Evolutionary conservation across 2,329 filamentous ascomycete genomes (phyloP).

Genomic region (Phoma sp.): DNA sequence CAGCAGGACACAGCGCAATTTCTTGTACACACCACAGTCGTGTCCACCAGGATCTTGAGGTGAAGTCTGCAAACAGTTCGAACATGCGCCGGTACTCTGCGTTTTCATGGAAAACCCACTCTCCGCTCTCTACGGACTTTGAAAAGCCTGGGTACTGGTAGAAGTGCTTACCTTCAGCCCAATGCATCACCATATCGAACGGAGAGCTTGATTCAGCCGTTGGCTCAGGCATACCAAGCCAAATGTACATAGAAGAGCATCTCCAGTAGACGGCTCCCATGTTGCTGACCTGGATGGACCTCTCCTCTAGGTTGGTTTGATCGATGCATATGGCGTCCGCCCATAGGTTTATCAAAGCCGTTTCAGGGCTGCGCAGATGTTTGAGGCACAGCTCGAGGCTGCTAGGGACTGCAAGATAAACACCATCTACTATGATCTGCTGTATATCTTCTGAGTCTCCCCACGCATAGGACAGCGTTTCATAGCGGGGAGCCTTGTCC

Average conservation of each 20-base stretch:
- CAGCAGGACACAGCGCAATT: not conserved
- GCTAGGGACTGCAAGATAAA: not conserved
- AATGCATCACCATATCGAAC: slow-evolving; percentile 2
- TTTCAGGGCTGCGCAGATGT: not conserved
- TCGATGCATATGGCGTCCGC: slow-evolving; percentile 22
- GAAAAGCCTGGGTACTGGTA: slow-evolving; percentile 1
- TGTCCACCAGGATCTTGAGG: slow-evolving; percentile 5
- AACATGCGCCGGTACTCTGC: slow-evolving; percentile 3
- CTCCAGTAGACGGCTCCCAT: slow-evolving; percentile 17
- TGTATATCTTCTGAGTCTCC: not conserved
- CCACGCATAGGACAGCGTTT: slow-evolving; percentile 9
- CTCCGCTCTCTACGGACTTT: not conserved
- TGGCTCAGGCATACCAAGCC: slow-evolving; percentile 21
- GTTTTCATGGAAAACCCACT: not conserved
- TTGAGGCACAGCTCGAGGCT: not conserved
- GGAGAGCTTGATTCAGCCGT: not conserved
- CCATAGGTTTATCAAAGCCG: not conserved
- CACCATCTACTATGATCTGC: not conserved
- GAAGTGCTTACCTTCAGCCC: not conserved
- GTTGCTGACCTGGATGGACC: slow-evolving; percentile 11
- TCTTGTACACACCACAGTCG: slow-evolving; percentile 6
- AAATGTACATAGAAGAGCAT: slow-evolving; percentile 5
- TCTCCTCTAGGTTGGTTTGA: slow-evolving; percentile 13
- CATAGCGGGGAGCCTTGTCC: not conserved
- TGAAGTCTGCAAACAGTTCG: not conserved